phyloP scores from a whole-genome alignment of 495 filamentous ascomycete species.

The Entonaema liquescens region DNA sequence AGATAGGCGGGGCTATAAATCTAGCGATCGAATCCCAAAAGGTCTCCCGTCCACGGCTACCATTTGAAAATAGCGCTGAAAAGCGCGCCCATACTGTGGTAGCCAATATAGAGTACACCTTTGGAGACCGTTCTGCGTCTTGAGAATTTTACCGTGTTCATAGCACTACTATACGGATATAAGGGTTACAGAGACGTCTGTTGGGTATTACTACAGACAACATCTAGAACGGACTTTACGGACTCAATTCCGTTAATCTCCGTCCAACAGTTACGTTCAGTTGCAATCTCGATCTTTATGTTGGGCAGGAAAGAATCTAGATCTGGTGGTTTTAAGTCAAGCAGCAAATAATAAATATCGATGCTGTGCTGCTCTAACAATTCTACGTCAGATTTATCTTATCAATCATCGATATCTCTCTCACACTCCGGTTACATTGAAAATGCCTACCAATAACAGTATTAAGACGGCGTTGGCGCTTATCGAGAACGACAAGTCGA shows the following conservation, averaged over 20 bases:
- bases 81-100: no score
- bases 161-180: not conserved
- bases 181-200: not conserved
- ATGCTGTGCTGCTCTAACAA: not conserved
- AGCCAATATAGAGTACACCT: no score
- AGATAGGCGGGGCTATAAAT: not conserved
- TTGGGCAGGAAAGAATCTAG: not conserved
- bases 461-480: conserved; percentile 23
- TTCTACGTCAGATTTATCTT: conserved; percentile 19
- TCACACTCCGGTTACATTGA: not conserved
- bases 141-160: not conserved
- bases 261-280: not conserved
- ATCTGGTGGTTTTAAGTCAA: not conserved
- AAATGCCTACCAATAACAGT: conserved; percentile 19
- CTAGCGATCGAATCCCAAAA: not conserved
- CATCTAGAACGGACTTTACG: conserved; percentile 2
- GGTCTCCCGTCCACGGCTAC: no score
- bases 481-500: conserved; percentile 28
- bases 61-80: no score
- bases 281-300: not conserved
- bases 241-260: conserved; percentile 7
- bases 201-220: not conserved
- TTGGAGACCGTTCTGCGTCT: no score
- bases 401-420: not conserved
- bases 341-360: conserved; percentile 10